phyloP scores from a whole-genome alignment of 345 rosid species.

The Rubroshorea leprosula region DNA sequence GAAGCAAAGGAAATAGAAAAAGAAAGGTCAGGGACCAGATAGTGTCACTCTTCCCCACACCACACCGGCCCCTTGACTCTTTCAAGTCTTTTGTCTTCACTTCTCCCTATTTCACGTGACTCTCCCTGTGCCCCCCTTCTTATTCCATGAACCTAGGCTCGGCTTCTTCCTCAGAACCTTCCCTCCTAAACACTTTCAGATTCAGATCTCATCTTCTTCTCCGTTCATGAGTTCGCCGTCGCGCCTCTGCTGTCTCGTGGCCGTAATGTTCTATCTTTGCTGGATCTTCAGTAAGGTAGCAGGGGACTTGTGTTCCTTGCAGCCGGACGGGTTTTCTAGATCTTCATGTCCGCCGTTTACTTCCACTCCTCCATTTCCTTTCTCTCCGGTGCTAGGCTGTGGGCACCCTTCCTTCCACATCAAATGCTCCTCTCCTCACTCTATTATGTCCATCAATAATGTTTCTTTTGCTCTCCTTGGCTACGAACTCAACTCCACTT shows the following conservation, averaged over 20 bases:
- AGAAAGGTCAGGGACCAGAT: too few relatives aligned
- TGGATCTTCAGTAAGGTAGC: neutral
- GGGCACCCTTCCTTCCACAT: constrained; percentile 81
- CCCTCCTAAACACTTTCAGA: neutral
- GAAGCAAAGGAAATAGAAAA: neutral
- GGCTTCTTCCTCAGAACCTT: neutral
- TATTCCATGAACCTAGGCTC: constrained; percentile 17
- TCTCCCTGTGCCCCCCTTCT: neutral
- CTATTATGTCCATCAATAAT: constrained; percentile 57
- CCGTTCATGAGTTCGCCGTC: constrained; percentile 10
- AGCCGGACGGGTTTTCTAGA: constrained; percentile 1
- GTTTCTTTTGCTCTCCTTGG: constrained; percentile 50
- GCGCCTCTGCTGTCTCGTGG: neutral
- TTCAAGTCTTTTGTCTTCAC: constrained; percentile 19
- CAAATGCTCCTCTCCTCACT: constrained; percentile 57
- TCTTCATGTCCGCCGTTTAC: constrained; percentile 69
- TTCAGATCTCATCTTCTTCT: neutral
- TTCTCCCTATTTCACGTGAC: constrained; percentile 32
- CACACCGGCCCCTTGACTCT: neutral
- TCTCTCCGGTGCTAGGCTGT: constrained; percentile 62
- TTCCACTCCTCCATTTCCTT: constrained; percentile 59
- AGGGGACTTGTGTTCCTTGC: constrained; percentile 23
- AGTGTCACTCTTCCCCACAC: constrained; percentile 1
- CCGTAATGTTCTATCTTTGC: neutral
- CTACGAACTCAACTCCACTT: constrained; percentile 40